These are phyloP conservation scores for Arthrobotrys sinensis DNA, from an alignment of 2,329 filamentous ascomycete species.

Conservation along the genomic window DNA sequence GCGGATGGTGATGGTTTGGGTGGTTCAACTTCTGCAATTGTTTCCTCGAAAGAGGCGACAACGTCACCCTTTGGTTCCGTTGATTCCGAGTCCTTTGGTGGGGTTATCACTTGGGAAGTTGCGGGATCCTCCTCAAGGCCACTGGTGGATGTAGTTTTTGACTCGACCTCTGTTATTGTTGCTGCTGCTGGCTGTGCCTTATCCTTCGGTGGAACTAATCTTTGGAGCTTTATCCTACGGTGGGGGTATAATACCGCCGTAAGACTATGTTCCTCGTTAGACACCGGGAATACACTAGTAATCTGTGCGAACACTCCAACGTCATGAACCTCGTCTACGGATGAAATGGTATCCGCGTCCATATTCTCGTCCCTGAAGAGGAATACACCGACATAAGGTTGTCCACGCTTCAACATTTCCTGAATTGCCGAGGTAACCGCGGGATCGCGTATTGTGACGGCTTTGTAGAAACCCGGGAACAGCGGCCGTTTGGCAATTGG, in stretches of 20 bases:
- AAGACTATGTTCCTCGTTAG: constrained; percentile 85
- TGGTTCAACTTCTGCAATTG: constrained; percentile 73
- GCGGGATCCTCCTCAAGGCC: constrained; percentile 71
- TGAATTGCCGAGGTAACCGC: constrained; percentile 92
- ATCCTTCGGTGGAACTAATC: constrained; percentile 78
- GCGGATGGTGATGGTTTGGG: constrained; percentile 64
- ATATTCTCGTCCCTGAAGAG: constrained; percentile 96
- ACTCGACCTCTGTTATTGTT: constrained; percentile 64
- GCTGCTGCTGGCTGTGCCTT: constrained; percentile 68
- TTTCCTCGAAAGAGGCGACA: constrained; percentile 96
- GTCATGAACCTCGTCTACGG: constrained; percentile 90
- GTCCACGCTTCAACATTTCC: constrained; percentile 95
- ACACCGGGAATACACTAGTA: constrained; percentile 86
- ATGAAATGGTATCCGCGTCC: constrained; percentile 94
- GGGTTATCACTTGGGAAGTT: constrained; percentile 75
- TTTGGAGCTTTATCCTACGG: constrained; percentile 90
- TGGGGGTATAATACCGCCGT: constrained; percentile 97
- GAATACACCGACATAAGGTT: constrained; percentile 97
- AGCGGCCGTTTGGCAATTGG: constrained; percentile 93
- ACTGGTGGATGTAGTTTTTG: constrained; percentile 67
- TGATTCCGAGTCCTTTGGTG: constrained; percentile 68
- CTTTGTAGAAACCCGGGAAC: constrained; percentile 99
- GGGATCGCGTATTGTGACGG: constrained; percentile 93
- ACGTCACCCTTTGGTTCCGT: constrained; percentile 85
- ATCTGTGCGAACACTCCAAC: constrained; percentile 98